Percentiles rank a stretch among this genome's conserved stretches.
Evolutionary conservation across 495 filamentous ascomycete genomes (phyloP).

Genomic region (Pseudomonodictys pantanalensis): DNA sequence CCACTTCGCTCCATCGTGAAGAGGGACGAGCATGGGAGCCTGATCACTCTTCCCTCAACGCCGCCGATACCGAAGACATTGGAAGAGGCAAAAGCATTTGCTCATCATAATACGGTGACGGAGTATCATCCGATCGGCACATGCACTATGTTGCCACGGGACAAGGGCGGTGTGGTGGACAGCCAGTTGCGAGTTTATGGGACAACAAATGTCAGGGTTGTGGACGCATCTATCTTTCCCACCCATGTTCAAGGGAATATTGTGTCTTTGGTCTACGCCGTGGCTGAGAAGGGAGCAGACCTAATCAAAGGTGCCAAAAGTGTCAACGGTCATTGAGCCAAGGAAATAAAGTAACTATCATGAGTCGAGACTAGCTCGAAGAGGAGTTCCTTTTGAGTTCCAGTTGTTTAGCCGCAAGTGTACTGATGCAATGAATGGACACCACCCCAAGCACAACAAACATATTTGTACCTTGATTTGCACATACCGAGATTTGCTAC

Average conservation of each 20-base stretch:
- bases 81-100: slow-evolving; percentile 24
- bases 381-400: too few species aligned
- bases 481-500: too few species aligned
- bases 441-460: too few species aligned
- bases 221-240: slow-evolving; percentile 28
- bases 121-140: slow-evolving; percentile 32
- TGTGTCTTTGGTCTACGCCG: slow-evolving; percentile 21
- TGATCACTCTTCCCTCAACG: slow-evolving; percentile 1
- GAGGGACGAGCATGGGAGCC: slow-evolving; percentile 5
- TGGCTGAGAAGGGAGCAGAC: slow-evolving; percentile 32
- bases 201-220: slow-evolving; percentile 29
- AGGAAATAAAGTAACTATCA: not conserved
- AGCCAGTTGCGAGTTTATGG: slow-evolving; percentile 29
- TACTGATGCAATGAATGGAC: too few species aligned
- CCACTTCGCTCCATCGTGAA: slow-evolving; percentile 16
- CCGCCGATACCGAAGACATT: slow-evolving; percentile 7
- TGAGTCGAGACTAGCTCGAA: too few species aligned
- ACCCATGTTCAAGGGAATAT: slow-evolving; percentile 27
- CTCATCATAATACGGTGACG: slow-evolving; percentile 15
- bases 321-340: not conserved
- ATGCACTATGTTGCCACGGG: slow-evolving; percentile 25
- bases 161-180: slow-evolving; percentile 30
- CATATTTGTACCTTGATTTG: too few species aligned
- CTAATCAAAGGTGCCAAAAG: slow-evolving; percentile 25
- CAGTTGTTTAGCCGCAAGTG: too few species aligned